Conservation (phyloP, 1,284 basidiomycete species). For the Irpex sp. region DNA sequence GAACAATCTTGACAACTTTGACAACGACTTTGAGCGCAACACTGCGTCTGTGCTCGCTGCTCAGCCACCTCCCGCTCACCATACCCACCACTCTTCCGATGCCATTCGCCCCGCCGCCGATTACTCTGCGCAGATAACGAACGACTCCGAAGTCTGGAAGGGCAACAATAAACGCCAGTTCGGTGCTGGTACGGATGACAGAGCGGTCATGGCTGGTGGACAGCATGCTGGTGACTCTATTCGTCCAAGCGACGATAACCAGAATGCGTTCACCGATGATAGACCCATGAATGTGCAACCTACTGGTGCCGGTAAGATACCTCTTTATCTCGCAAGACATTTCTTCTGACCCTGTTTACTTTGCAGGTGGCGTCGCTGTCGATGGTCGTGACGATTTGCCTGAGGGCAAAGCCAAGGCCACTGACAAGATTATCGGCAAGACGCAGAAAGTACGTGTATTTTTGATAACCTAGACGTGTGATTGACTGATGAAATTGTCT, state of each 20-base stretch:
- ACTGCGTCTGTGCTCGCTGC: conserved; percentile 8
- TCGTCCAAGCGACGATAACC: conserved; percentile 6
- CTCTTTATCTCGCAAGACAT: no score
- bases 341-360: neutral
- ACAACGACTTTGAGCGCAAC: conserved; percentile 5
- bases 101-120: conserved; percentile 22
- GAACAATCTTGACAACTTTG: conserved; percentile 6
- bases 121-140: conserved; percentile 19
- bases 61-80: conserved; percentile 20
- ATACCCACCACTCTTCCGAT: conserved; percentile 26
- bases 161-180: conserved; percentile 21
- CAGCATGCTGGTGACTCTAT: conserved; percentile 17
- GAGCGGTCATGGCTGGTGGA: conserved; percentile 22
- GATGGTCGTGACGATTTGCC: conserved; percentile 39
- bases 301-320: conserved; percentile 35
- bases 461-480: neutral
- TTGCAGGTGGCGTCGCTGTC: conserved; percentile 39
- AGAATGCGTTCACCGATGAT: conserved; percentile 17
- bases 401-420: conserved; percentile 38
- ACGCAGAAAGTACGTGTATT: conserved; percentile 41
- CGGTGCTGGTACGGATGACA: conserved; percentile 21
- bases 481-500: no score
- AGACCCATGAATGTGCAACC: conserved; percentile 40
- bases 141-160: conserved; percentile 21
- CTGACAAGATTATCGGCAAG: conserved; percentile 54